Conservation (phyloP, 331 rosid genomes). For the Quercus lobata region DNA sequence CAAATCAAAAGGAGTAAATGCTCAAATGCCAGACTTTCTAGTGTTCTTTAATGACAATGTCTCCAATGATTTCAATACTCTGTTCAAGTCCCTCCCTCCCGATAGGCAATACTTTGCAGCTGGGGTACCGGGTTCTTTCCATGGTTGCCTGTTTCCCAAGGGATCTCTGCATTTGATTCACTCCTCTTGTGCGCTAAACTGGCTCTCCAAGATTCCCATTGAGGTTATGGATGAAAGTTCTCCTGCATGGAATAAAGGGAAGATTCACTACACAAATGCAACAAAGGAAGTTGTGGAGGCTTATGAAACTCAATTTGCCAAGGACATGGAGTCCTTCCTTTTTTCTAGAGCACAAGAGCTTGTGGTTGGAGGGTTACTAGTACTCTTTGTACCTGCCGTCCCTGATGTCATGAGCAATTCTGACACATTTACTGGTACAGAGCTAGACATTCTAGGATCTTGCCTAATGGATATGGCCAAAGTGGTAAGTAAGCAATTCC, state of each 20-base stretch:
- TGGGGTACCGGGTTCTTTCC: neutral
- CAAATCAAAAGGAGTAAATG: neutral
- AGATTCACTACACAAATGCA: neutral
- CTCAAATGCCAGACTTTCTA: neutral
- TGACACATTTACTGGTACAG: neutral
- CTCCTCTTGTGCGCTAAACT: neutral
- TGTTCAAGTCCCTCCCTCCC: neutral
- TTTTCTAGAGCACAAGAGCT: neutral
- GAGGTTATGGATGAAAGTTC: neutral
- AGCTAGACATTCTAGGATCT: neutral
- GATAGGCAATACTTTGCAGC: neutral
- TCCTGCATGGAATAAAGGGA: neutral
- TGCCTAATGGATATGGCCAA: neutral
- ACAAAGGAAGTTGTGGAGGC: neutral
- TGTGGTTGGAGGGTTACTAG: neutral
- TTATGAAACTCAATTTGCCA: neutral
- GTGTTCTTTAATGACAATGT: neutral
- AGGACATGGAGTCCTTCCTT: neutral
- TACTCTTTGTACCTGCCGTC: neutral
- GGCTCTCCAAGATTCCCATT: neutral
- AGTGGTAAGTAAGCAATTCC: neutral
- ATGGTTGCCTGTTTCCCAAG: neutral
- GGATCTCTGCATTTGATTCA: neutral
- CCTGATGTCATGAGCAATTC: neutral
- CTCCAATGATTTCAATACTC: neutral